Conservation (phyloP, 495 filamentous ascomycete genomes). For the Lepidopterella palustris region DNA sequence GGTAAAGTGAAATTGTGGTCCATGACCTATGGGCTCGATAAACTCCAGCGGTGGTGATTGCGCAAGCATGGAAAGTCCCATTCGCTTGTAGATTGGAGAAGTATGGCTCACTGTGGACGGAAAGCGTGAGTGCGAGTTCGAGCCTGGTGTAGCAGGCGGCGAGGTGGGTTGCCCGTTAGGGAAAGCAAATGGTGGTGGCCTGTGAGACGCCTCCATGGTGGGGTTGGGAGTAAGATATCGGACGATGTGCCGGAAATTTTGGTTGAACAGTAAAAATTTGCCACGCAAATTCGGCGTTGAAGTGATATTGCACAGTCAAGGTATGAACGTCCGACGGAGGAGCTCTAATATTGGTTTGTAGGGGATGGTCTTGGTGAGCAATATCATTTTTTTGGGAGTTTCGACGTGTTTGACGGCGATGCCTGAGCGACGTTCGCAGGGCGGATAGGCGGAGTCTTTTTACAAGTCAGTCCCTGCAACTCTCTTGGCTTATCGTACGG, state of each 20-base stretch:
- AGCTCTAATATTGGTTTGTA: conserved; percentile 15
- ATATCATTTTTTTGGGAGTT: conserved; percentile 27
- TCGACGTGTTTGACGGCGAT: conserved; percentile 15
- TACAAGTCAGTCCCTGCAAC: conserved; percentile 28
- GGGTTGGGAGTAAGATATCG: conserved; percentile 5
- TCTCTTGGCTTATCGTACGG: conserved; percentile 30
- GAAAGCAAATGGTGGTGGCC: conserved; percentile 11
- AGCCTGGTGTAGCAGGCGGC: conserved; percentile 28
- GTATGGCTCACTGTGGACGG: conserved; percentile 29
- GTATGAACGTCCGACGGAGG: conserved; percentile 18
- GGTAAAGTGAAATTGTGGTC: conserved; percentile 25
- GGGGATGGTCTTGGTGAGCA: conserved; percentile 19
- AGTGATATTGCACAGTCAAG: conserved; percentile 11
- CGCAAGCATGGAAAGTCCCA: conserved; percentile 16
- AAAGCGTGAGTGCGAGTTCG: conserved; percentile 21
- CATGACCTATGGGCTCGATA: conserved; percentile 27
- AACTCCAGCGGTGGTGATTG: conserved; percentile 28
- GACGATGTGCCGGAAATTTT: conserved; percentile 14
- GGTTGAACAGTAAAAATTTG: not conserved
- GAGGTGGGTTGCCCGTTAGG: conserved; percentile 21
- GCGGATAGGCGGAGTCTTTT: conserved; percentile 25
- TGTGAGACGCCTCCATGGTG: conserved; percentile 19
- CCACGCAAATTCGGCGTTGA: not conserved
- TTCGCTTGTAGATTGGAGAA: conserved; percentile 29
- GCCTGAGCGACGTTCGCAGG: conserved; percentile 23